Base-by-base conservation (phyloP, 2,329 filamentous ascomycete species). In the Simplicillium sp. region DNA sequence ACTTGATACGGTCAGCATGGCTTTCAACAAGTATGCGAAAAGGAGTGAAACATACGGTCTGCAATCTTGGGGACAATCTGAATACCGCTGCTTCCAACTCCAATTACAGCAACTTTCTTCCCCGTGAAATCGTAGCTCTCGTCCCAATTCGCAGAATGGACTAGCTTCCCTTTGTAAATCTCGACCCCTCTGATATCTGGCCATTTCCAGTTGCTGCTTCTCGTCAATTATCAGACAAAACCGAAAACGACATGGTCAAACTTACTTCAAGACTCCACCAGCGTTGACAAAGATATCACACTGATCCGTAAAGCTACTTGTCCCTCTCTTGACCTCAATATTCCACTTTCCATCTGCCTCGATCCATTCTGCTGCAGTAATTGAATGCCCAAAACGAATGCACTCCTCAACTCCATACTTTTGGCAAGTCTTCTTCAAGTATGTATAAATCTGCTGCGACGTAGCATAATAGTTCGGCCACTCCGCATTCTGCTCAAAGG, bases 401-500 rank as follows among this genome's bases (percentile, higher is more conserved):
- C 20, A 25, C 53, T 65, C 58, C 37, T 50, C 50, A 62, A 73
- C 66, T 28, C 57, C 48, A 50, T 70, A 67, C 15, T 71, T 68
- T 32, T 68, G 57, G 45, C 65, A 68, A 9, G 71, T 54, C 9
- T 50, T 50, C 39, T 64, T 58, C 15, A 79, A 62, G 46, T 80
- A 80, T 8, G 59, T 56, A 38, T 66, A 62, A 38, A 80, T 80
- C 51, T 80, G 76, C 1, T 59, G 57, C 2, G 70, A 69, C 2
- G 65, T 57, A 0, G 71, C 64, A 51, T 73, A 80, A 54, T 79
- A 75, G 43, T 69, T 67, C 18, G 66, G 65, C 77, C 77, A 82
- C 32, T 68, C 65, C 7, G 67, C 68, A 51, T 80, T 81, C 3
- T 70, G 72, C 41, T 70, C 66, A 69, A 73, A 80, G 3, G 73